Base-by-base conservation (phyloP, 2,329 filamentous ascomycete species). In the Tolypocladium tropicale region DNA sequence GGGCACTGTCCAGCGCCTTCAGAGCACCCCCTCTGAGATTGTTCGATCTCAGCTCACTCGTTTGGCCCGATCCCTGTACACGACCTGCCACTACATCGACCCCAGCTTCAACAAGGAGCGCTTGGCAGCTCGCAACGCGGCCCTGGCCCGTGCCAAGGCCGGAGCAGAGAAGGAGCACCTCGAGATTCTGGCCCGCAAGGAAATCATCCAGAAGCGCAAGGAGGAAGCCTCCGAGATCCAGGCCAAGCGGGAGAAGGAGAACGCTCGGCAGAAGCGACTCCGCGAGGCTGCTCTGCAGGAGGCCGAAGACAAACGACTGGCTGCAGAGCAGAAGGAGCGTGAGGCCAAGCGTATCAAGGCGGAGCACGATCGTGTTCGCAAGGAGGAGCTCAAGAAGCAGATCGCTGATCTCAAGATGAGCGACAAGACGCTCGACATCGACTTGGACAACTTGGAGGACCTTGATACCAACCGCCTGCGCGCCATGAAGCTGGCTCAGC, bases 1-100 rank as follows among this genome's bases (percentile, higher is more conserved):
- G 55, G 86, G 88, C 66, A 88, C 89, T 53, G 89, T 97, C 39
- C 94, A 99, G 77, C 89, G 92, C 65, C 85, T 99, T 52, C 94
- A 99, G 78, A 96, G 90, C 78, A 99, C 94, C 2, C 94, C 94
- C 43, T 93, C 94, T 7, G 94, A 99, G 75, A 99, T 99, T 72
- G 91, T 96, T 58, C 90, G 94, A 63, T 91, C 93, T 54, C 93
- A 97, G 74, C 84, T 99, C 57, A 90, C 90, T 57, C 90, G 94
- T 55, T 81, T 99, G 56, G 89, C 92, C 55, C 95, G 92, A 76
- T 87, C 90, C 37, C 83, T 99, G 7, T 95, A 90, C 74, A 85
- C 95, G 55, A 95, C 94, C 30, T 96, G 90, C 77, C 91, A 94
- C 78, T 96, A 96, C 73, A 90, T 97, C 57, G 94, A 99, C 66